A percentile compares a stretch with the other conserved stretches of the same genome.
phyloP scores from a whole-genome alignment of 495 filamentous ascomycete species.

The Thozetella sp. region DNA sequence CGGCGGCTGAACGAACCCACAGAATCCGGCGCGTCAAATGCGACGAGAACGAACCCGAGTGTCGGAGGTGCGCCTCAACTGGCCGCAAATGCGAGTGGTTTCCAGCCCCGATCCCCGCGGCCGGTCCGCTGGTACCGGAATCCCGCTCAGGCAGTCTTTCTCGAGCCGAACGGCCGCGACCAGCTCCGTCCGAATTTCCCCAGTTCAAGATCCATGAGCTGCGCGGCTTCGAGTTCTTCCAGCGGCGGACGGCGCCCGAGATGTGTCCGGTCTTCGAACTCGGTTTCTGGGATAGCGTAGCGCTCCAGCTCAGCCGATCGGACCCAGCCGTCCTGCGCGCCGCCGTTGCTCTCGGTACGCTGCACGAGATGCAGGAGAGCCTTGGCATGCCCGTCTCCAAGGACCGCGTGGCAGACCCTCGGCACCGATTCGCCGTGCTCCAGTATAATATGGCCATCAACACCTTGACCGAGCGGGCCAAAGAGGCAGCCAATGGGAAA shows the following conservation, averaged over 20 bases:
- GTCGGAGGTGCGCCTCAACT: background rate
- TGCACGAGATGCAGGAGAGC: background rate
- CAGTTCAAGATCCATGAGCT: background rate
- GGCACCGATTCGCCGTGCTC: background rate
- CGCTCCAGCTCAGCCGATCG: background rate
- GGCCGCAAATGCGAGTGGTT: background rate
- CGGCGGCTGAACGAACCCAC: background rate
- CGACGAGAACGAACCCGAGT: background rate
- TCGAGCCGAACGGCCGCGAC: background rate
- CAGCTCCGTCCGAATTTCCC: background rate
- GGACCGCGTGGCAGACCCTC: background rate
- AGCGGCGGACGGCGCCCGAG: background rate
- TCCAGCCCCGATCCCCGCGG: background rate
- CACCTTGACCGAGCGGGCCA: background rate
- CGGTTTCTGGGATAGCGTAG: background rate
- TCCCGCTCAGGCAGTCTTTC: background rate
- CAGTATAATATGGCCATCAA: background rate
- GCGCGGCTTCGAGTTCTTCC: slow-evolving; percentile 2
- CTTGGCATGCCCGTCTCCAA: background rate
- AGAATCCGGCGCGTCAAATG: slow-evolving; percentile 1
- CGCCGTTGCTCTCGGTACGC: background rate
- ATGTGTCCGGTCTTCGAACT: background rate
- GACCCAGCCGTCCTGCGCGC: background rate
- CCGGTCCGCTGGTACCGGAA: background rate
- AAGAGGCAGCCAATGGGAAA: background rate